These are phyloP conservation scores for Didymosphaeria variabile DNA, from an alignment of 2,329 filamentous ascomycete species.

Conservation along the genomic window DNA sequence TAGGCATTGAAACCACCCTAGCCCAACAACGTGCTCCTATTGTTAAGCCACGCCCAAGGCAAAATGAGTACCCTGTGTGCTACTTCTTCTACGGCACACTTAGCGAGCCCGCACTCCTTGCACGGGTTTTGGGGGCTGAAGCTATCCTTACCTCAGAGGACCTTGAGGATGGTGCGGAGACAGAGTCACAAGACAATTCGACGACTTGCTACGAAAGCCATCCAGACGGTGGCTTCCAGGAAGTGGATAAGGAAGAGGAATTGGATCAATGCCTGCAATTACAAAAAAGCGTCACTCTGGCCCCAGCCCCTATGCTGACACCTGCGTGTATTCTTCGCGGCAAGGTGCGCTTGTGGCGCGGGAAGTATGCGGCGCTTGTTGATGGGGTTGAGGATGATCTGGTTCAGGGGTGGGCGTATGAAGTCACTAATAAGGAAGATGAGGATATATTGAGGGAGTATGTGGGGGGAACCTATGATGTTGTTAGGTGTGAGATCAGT, in stretches of 20 bases:
- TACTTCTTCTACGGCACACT: slow-evolving; percentile 28
- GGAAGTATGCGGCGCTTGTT: slow-evolving; percentile 15
- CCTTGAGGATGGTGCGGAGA: too few species aligned
- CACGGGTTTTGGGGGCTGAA: neutral
- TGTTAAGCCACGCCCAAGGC: neutral
- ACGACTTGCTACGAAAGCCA: too few species aligned
- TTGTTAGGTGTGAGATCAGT: slow-evolving; percentile 16
- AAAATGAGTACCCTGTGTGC: slow-evolving; percentile 9
- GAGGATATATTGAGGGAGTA: slow-evolving; percentile 15
- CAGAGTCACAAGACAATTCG: too few species aligned
- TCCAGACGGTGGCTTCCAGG: too few species aligned
- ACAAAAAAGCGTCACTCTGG: too few species aligned
- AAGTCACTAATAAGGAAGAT: slow-evolving; percentile 1
- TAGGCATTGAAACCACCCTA: slow-evolving; percentile 23
- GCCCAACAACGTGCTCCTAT: slow-evolving; percentile 15
- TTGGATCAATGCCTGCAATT: neutral
- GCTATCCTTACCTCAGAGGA: neutral
- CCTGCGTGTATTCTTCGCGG: too few species aligned
- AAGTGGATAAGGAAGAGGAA: neutral
- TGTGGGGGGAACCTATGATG: slow-evolving; percentile 16
- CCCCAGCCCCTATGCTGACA: too few species aligned
- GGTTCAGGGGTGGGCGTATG: slow-evolving; percentile 9
- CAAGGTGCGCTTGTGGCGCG: neutral
- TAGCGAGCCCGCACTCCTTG: slow-evolving; percentile 8
- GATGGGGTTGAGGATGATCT: slow-evolving; percentile 1